These are phyloP conservation scores for Diaporthe humulicola DNA, from an alignment of 2,329 filamentous ascomycete species.

Conservation along the genomic window DNA sequence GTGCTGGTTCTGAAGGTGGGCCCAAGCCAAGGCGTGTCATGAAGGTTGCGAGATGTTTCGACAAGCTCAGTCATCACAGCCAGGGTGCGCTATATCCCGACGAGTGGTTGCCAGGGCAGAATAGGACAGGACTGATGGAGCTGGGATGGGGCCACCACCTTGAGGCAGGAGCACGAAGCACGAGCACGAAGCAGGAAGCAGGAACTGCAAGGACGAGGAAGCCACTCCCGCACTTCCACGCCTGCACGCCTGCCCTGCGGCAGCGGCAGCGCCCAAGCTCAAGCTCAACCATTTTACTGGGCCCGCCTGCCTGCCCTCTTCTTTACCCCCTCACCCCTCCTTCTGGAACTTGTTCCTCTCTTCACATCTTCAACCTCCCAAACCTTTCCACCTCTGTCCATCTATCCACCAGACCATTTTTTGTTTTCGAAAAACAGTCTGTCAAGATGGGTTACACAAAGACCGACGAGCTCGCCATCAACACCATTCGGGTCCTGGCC, in stretches of 20 bases:
- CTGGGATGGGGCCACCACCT: background rate
- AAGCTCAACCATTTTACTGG: constrained; percentile 26
- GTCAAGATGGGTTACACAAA: constrained; percentile 88
- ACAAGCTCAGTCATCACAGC: constrained; percentile 2
- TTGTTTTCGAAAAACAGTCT: constrained; percentile 51
- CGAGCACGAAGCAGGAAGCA: background rate
- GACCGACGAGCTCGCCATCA: constrained; percentile 90
- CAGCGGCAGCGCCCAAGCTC: background rate
- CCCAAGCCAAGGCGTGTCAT: constrained; percentile 23
- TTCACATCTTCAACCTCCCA: constrained; percentile 36
- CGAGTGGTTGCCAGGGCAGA: constrained; percentile 3
- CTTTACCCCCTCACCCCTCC: constrained; percentile 41
- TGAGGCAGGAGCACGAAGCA: constrained; percentile 6
- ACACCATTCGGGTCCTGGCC: constrained; percentile 96
- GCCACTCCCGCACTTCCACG: constrained; percentile 8
- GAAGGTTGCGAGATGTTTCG: constrained; percentile 21
- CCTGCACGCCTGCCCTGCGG: background rate
- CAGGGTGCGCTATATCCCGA: background rate
- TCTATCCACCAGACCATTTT: constrained; percentile 17
- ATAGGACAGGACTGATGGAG: background rate
- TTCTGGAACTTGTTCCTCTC: constrained; percentile 11
- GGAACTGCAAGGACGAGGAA: background rate
- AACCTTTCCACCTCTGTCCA: background rate
- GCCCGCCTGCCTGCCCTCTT: constrained; percentile 18
- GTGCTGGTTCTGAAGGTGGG: background rate